Percentiles rank a stretch among this genome's conserved stretches.
Evolutionary conservation across 805 yeast genomes (phyloP).

Genomic region (Candida ipomoeae): DNA sequence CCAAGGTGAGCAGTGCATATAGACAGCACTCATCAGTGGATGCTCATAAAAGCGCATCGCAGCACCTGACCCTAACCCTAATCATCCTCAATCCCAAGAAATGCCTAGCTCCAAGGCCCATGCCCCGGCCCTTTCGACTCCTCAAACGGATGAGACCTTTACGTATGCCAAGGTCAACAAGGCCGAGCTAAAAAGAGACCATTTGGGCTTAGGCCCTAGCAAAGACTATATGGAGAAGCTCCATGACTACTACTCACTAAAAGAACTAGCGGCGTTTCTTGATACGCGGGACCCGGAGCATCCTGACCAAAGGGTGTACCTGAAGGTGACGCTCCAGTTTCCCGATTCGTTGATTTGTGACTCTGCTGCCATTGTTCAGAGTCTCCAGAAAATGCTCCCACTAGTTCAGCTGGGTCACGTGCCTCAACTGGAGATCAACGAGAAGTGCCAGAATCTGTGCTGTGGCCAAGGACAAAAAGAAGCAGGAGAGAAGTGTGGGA

Average conservation of each 20-base stretch:
- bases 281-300: slow-evolving; percentile 20
- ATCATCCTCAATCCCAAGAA: no score
- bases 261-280: slow-evolving; percentile 42
- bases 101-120: slow-evolving; percentile 16
- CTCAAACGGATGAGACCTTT: slow-evolving; percentile 60
- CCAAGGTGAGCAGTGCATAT: not conserved
- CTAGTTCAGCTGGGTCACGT: not conserved
- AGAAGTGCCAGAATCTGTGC: not conserved
- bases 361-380: slow-evolving; percentile 64
- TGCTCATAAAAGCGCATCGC: not conserved
- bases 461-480: not conserved
- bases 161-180: slow-evolving; percentile 41
- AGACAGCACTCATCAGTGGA: no score
- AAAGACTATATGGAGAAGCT: slow-evolving; percentile 32
- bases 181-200: slow-evolving; percentile 19
- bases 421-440: not conserved
- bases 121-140: slow-evolving; percentile 74
- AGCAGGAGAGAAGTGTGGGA: no score
- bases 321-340: slow-evolving; percentile 76
- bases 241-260: slow-evolving; percentile 51
- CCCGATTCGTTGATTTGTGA: slow-evolving; percentile 81
- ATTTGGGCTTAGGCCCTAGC: slow-evolving; percentile 26
- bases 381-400: slow-evolving; percentile 39
- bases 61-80: no score
- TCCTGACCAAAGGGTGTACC: slow-evolving; percentile 25